Conservation (phyloP, 176 grass and related monocot genomes). For the Triticum aestivum region DNA sequence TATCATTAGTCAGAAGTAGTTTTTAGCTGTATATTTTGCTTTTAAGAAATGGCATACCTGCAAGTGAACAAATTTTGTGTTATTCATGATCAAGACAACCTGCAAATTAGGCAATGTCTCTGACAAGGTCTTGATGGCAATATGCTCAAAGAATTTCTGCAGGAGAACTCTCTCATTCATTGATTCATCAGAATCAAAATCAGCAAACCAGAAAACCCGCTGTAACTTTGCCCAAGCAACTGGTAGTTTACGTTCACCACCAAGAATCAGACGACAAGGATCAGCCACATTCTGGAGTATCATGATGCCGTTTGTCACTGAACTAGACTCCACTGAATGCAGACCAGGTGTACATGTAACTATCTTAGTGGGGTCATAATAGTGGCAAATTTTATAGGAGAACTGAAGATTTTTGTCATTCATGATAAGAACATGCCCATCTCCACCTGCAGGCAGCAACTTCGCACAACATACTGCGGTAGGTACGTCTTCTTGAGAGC, state of each 20-base stretch:
- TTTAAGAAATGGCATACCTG: slow-evolving; percentile 50
- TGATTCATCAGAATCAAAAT: slow-evolving; percentile 50
- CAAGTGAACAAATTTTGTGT: slow-evolving; percentile 57
- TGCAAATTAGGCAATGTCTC: slow-evolving; percentile 47
- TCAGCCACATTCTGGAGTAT: slow-evolving; percentile 52
- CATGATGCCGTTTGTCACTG: slow-evolving; percentile 42
- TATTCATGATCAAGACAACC: slow-evolving; percentile 85
- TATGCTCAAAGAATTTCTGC: slow-evolving; percentile 61
- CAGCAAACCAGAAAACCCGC: slow-evolving; percentile 67
- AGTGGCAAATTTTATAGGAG: slow-evolving; percentile 53
- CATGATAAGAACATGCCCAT: slow-evolving; percentile 63
- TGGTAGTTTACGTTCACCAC: slow-evolving; percentile 29
- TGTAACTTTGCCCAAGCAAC: slow-evolving; percentile 57
- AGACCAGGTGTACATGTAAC: slow-evolving; percentile 50
- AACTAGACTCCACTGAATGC: slow-evolving; percentile 33
- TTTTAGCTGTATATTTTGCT: background rate
- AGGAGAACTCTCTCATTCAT: slow-evolving; percentile 30
- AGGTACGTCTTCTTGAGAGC: slow-evolving; percentile 55
- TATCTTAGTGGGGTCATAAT: slow-evolving; percentile 65
- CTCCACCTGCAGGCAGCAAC: slow-evolving; percentile 35
- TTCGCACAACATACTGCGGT: slow-evolving; percentile 41
- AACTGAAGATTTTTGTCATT: slow-evolving; percentile 66
- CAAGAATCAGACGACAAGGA: slow-evolving; percentile 53
- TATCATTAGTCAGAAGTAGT: background rate
- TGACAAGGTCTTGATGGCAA: slow-evolving; percentile 65